These are phyloP conservation scores for Xerocomellus amylosporus DNA, from an alignment of 768 basidiomycete genomes.

Conservation along the genomic window DNA sequence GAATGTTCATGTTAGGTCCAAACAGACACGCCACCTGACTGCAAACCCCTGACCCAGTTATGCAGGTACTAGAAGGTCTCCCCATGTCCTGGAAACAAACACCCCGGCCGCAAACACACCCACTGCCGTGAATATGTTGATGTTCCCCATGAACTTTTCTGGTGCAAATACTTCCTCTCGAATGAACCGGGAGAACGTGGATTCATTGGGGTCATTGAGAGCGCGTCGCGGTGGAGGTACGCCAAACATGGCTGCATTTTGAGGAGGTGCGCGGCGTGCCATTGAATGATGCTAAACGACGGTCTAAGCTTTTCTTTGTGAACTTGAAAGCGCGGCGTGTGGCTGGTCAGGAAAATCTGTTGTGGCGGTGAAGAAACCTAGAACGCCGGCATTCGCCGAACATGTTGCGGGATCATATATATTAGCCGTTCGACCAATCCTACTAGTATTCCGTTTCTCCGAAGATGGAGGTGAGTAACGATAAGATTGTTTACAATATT, in stretches of 20 bases:
- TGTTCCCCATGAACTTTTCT: constrained; percentile 72
- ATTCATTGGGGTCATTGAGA: constrained; percentile 58
- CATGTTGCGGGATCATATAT: neutral
- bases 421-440: neutral
- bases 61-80: constrained; percentile 71
- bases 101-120: constrained; percentile 71
- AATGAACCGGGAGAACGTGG: constrained; percentile 51
- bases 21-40: neutral
- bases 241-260: constrained; percentile 51
- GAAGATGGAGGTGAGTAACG: neutral
- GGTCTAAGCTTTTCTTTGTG: neutral
- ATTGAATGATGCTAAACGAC: constrained; percentile 35
- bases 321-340: neutral
- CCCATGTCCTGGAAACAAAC: constrained; percentile 69
- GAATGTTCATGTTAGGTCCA: neutral
- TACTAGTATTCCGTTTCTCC: too few species aligned
- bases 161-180: constrained; percentile 68
- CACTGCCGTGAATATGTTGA: constrained; percentile 64
- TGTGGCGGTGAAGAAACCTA: neutral
- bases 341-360: neutral
- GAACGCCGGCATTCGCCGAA: constrained; percentile 17
- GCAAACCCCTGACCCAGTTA: constrained; percentile 21
- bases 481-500: neutral
- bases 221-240: constrained; percentile 39
- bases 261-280: constrained; percentile 68